These are phyloP conservation scores for Eremochloa ophiuroides DNA, from an alignment of 176 grass and related monocot genomes.

Conservation along the genomic window DNA sequence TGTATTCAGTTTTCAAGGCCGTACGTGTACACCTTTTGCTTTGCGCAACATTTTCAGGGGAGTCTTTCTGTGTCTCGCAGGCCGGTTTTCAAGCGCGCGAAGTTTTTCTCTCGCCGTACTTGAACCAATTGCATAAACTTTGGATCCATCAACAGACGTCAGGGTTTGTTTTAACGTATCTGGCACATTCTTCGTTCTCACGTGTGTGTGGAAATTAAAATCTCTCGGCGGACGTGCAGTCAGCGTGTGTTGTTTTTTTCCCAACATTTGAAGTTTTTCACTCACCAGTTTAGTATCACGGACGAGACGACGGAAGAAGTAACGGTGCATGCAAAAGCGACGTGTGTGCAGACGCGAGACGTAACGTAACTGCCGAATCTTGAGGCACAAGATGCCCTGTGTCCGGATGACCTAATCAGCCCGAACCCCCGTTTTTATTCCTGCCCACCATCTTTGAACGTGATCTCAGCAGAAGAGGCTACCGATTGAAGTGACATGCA, in stretches of 20 bases:
- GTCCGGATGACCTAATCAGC: conserved; percentile 22
- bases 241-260: not conserved
- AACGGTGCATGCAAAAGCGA: conserved; percentile 24
- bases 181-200: not conserved
- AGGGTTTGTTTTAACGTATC: not conserved
- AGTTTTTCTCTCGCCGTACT: conserved; percentile 7
- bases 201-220: not conserved
- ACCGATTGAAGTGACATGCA: not conserved
- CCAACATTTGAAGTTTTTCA: not conserved
- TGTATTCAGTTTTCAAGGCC: not conserved
- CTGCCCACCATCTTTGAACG: conserved; percentile 32
- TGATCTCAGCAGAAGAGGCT: conserved; percentile 8
- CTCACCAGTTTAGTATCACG: no score
- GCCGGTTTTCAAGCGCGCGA: not conserved
- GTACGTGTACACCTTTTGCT: not conserved
- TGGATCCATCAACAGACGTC: not conserved
- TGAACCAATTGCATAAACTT: not conserved
- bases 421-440: conserved; percentile 11
- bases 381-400: not conserved
- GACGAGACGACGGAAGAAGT: no score
- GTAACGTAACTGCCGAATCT: conserved; percentile 9
- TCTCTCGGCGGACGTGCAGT: not conserved
- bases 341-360: not conserved
- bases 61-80: not conserved
- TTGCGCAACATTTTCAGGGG: not conserved